Percentiles rank a stretch among this genome's conserved stretches.
phyloP scores from a whole-genome alignment of 352 stramenopile genomes.

The Pythium oligandrum region DNA sequence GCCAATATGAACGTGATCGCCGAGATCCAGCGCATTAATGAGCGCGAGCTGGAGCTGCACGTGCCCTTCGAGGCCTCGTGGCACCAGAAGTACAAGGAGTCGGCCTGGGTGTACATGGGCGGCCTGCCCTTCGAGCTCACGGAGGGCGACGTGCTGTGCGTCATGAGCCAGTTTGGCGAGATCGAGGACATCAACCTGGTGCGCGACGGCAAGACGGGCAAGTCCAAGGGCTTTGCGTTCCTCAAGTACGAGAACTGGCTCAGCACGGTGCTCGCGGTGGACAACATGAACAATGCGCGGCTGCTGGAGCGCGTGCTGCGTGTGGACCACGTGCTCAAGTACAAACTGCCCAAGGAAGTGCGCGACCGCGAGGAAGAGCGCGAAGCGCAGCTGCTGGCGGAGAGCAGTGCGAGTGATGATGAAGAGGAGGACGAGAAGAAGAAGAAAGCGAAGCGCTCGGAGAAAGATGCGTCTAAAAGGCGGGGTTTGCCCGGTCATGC shows the following conservation, averaged over 20 bases:
- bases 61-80: slow-evolving; percentile 66
- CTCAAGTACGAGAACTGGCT: slow-evolving; percentile 97
- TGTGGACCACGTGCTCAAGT: slow-evolving; percentile 97
- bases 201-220: slow-evolving; percentile 94
- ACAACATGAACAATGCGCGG: slow-evolving; percentile 94
- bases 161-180: slow-evolving; percentile 84
- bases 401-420: slow-evolving; percentile 10
- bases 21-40: slow-evolving; percentile 80
- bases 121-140: slow-evolving; percentile 92
- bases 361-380: slow-evolving; percentile 75
- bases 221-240: slow-evolving; percentile 95
- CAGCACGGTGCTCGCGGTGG: slow-evolving; percentile 95
- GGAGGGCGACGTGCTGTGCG: slow-evolving; percentile 94
- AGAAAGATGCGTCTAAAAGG: slow-evolving; percentile 15
- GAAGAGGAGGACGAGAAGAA: slow-evolving; percentile 15
- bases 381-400: slow-evolving; percentile 19
- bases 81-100: slow-evolving; percentile 89
- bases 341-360: slow-evolving; percentile 92
- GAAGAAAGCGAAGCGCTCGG: not conserved
- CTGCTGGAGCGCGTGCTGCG: slow-evolving; percentile 91
- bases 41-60: slow-evolving; percentile 73
- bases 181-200: slow-evolving; percentile 97
- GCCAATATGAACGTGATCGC: slow-evolving; percentile 76
- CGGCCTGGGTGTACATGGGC: slow-evolving; percentile 96
- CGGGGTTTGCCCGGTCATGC: slow-evolving; percentile 74